Evolutionary conservation across 2,329 filamentous ascomycete species (phyloP).

Genomic region (Ceratocystis lukuohia): DNA sequence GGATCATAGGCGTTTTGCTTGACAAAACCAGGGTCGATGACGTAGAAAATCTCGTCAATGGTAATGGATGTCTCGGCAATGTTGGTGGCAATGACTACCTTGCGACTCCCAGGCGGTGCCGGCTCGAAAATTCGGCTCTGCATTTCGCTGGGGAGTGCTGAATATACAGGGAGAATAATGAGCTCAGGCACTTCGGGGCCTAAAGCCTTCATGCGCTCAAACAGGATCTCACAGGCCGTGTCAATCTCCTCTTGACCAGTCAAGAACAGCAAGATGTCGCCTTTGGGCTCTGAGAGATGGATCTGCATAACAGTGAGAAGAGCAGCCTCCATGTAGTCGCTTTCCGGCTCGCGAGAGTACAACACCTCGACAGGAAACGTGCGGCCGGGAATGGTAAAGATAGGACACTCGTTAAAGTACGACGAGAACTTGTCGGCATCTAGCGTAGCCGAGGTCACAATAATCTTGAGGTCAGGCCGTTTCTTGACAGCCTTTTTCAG

Average conservation of each 20-base stretch:
- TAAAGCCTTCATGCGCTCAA: constrained; percentile 89
- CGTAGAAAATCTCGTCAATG: constrained; percentile 95
- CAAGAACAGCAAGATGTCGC: constrained; percentile 92
- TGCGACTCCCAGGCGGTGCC: constrained; percentile 69
- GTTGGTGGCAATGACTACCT: constrained; percentile 95
- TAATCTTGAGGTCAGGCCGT: constrained; percentile 78
- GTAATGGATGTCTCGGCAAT: constrained; percentile 97
- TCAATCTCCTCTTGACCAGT: constrained; percentile 98
- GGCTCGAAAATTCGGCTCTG: constrained; percentile 92
- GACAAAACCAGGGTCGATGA: constrained; percentile 92
- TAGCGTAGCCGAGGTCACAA: constrained; percentile 90
- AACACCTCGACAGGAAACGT: constrained; percentile 94
- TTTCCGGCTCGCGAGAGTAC: constrained; percentile 88
- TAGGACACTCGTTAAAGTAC: constrained; percentile 92
- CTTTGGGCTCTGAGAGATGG: constrained; percentile 78
- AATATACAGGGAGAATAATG: constrained; percentile 91
- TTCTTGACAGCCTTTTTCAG: constrained; percentile 85
- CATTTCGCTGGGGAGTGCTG: constrained; percentile 81
- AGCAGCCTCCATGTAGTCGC: constrained; percentile 86
- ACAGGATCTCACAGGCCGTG: constrained; percentile 80
- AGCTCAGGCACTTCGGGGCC: constrained; percentile 84
- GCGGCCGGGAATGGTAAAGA: constrained; percentile 89
- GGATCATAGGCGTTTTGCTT: constrained; percentile 96
- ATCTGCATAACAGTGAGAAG: constrained; percentile 98
- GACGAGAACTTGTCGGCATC: constrained; percentile 95